Percentiles rank a stretch among this genome's conserved stretches.
Evolutionary conservation across 257 asterid species (phyloP).

Genomic region (Gardenia jasminoides): DNA sequence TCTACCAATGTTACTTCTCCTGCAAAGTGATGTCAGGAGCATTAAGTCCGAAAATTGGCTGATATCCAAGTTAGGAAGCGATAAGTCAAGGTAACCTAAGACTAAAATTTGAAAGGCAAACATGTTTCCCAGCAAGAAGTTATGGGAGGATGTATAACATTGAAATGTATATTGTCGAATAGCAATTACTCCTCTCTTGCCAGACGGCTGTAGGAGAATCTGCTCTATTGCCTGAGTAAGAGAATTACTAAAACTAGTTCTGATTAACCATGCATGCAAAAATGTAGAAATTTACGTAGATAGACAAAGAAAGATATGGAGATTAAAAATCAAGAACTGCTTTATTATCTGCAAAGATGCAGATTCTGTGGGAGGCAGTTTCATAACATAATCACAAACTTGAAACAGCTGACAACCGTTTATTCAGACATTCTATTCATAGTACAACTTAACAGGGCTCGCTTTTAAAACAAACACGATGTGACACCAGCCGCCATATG

Average conservation of each 20-base stretch:
- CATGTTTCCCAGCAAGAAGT: too few species aligned
- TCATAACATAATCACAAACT: neutral
- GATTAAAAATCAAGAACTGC: neutral
- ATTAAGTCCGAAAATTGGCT: too few species aligned
- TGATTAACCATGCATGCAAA: neutral
- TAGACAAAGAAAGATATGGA: neutral
- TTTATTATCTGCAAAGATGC: neutral
- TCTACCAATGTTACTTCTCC: too few species aligned
- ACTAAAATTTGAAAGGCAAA: too few species aligned
- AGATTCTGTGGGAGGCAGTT: conserved; percentile 2
- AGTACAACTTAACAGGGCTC: conserved; percentile 1
- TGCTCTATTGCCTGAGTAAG: neutral
- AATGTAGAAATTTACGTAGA: neutral
- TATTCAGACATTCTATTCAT: neutral
- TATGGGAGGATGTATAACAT: too few species aligned
- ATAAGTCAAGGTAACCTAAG: too few species aligned
- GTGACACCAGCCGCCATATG: neutral
- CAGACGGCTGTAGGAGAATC: neutral
- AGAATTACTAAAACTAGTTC: neutral
- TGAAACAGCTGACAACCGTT: neutral
- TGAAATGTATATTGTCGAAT: too few species aligned
- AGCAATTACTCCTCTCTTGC: too few species aligned
- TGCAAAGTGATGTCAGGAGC: too few species aligned
- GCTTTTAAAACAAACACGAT: neutral
- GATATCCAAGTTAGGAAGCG: too few species aligned